Evolutionary conservation across 495 filamentous ascomycete species (phyloP).

Genomic region (Gamarada debralockiae): DNA sequence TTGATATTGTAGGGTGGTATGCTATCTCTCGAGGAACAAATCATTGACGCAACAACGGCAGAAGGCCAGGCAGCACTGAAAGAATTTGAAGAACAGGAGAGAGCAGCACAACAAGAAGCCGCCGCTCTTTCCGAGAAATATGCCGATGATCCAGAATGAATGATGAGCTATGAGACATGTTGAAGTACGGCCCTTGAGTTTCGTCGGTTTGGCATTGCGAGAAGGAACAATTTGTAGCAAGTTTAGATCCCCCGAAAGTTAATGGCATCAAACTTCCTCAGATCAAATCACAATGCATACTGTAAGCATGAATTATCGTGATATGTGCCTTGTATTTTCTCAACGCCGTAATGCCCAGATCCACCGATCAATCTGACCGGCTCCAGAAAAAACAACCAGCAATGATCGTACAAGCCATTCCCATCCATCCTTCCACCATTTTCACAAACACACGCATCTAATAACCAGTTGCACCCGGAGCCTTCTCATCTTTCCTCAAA

Average conservation of each 20-base stretch:
- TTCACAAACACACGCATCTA: conserved; percentile 26
- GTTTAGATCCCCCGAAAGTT: background rate
- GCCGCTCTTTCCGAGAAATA: conserved; percentile 29
- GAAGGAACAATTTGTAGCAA: background rate
- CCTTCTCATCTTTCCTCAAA: conserved; percentile 90
- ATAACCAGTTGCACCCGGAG: conserved; percentile 73
- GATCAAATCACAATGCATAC: background rate
- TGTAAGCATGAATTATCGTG: background rate
- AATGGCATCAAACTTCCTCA: background rate
- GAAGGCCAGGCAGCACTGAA: conserved; percentile 77
- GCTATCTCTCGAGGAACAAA: conserved; percentile 84
- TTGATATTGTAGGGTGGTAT: conserved; percentile 60
- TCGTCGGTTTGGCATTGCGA: background rate
- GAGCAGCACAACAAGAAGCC: conserved; percentile 29
- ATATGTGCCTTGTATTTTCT: conserved; percentile 22
- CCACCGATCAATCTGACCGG: conserved; percentile 9
- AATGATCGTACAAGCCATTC: conserved; percentile 4
- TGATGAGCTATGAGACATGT: background rate
- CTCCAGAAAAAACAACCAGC: conserved; percentile 15
- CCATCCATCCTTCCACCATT: conserved; percentile 1
- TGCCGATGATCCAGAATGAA: conserved; percentile 29
- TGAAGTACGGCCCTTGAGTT: too few relatives aligned
- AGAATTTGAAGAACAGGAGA: conserved; percentile 61
- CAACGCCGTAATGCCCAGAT: conserved; percentile 20
- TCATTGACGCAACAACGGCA: conserved; percentile 94